phyloP scores from a whole-genome alignment of 441 rosid genomes.

The Francoa sonchifolia region DNA sequence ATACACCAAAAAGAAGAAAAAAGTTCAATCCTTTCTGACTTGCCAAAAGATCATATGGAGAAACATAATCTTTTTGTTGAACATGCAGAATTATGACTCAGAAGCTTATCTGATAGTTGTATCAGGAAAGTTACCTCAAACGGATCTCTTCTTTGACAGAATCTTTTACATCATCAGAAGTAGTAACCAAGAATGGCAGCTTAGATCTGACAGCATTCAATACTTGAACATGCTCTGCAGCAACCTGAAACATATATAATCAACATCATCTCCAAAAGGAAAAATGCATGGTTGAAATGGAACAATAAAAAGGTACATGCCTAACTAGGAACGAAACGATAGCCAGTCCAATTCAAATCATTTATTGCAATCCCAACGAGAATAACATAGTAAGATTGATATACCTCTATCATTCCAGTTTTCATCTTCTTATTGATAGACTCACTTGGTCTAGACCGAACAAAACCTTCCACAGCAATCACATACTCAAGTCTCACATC shows the following conservation, averaged over 20 bases:
- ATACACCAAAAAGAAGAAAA: background rate
- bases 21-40: too few species aligned
- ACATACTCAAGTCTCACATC: conserved; percentile 82
- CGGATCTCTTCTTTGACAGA: conserved; percentile 73
- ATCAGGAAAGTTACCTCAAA: conserved; percentile 58
- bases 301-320: background rate
- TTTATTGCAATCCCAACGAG: too few species aligned
- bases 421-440: conserved; percentile 77
- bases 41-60: background rate
- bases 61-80: too few species aligned
- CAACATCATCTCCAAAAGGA: conserved; percentile 6
- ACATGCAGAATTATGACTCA: background rate
- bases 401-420: conserved; percentile 87
- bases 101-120: background rate
- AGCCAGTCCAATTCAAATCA: too few species aligned
- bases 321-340: too few species aligned
- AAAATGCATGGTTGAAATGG: background rate
- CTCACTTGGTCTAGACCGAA: conserved; percentile 61
- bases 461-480: conserved; percentile 65
- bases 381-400: too few species aligned
- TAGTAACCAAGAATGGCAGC: conserved; percentile 78
- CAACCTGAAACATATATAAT: conserved; percentile 34
- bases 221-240: conserved; percentile 75
- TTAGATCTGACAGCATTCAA: conserved; percentile 71
- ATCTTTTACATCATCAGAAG: conserved; percentile 69